phyloP scores from a whole-genome alignment of 1,139 yeast genomes.

The Saccharomyces pastorianus region DNA sequence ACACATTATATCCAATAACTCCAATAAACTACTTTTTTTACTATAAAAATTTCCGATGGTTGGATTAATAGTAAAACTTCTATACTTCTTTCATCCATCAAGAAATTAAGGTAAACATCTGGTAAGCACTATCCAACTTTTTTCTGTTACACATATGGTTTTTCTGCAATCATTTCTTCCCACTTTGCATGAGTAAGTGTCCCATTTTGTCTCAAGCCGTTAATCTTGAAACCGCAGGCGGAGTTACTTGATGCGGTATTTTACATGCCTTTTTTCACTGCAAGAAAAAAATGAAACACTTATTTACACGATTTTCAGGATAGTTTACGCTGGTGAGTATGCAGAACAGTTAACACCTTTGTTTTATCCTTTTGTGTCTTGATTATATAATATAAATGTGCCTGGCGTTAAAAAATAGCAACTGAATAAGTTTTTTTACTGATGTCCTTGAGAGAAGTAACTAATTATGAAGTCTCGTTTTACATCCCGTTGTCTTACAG shows the following conservation, averaged over 20 bases:
- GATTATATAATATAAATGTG: not conserved
- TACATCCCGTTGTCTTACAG: slow-evolving; percentile 32
- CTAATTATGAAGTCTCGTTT: slow-evolving; percentile 33
- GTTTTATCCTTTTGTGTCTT: not conserved
- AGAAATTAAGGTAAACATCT: not conserved
- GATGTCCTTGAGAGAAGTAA: slow-evolving; percentile 17
- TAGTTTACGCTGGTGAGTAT: not conserved
- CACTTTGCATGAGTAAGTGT: not conserved
- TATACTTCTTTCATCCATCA: too few species aligned
- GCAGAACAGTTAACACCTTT: not conserved
- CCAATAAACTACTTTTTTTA: too few species aligned
- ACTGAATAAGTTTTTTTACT: not conserved
- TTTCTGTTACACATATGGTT: not conserved
- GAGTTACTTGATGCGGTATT: not conserved
- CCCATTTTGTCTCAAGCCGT: not conserved
- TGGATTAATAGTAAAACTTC: too few species aligned
- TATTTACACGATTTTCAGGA: not conserved
- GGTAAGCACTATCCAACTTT: not conserved
- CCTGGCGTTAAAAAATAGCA: not conserved
- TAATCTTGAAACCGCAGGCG: not conserved
- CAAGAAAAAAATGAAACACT: not conserved
- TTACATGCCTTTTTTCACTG: not conserved
- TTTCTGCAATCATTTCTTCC: not conserved
- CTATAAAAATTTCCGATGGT: not conserved
- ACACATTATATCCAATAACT: too few species aligned